A percentile compares a stretch with the other conserved stretches of the same genome.
Evolutionary conservation across 257 asterid species (phyloP).

Genomic region (Nemophila menziesii): DNA sequence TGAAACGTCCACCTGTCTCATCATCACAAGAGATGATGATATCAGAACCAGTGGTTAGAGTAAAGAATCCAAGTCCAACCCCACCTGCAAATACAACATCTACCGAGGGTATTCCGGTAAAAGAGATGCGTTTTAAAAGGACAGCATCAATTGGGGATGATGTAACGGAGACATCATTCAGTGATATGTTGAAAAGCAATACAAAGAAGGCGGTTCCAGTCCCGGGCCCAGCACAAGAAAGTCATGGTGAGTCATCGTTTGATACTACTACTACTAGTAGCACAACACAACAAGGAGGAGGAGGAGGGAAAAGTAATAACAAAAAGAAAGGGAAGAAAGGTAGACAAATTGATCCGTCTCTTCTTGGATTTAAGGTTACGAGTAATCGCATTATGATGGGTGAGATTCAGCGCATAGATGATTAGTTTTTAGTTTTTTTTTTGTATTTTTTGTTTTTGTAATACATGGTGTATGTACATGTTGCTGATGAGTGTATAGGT

Average conservation of each 20-base stretch:
- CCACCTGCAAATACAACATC: constrained; percentile 23
- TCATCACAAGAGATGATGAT: constrained; percentile 53
- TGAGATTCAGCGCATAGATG: constrained; percentile 84
- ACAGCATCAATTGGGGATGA: constrained; percentile 73
- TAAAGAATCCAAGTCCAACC: constrained; percentile 24
- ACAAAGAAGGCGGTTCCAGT: constrained; percentile 41
- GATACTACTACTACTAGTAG: constrained; percentile 32
- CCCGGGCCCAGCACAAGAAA: no score
- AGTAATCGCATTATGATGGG: constrained; percentile 99
- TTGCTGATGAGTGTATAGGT: not conserved
- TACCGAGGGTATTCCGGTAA: constrained; percentile 45
- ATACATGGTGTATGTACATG: not conserved
- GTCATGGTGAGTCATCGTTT: constrained; percentile 12
- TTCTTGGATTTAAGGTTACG: constrained; percentile 95
- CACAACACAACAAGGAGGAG: constrained; percentile 23
- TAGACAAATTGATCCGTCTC: constrained; percentile 93
- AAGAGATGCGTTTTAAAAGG: constrained; percentile 52
- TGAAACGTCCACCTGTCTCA: constrained; percentile 71
- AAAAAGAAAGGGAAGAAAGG: constrained; percentile 98
- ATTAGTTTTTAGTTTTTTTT: constrained; percentile 23
- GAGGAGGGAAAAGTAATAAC: constrained; percentile 42
- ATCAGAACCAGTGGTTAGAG: constrained; percentile 35
- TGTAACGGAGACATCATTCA: constrained; percentile 74
- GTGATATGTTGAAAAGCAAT: constrained; percentile 91
- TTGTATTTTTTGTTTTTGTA: not conserved